Conservation (phyloP, 1,284 basidiomycete genomes). For the Athelia sp. region DNA sequence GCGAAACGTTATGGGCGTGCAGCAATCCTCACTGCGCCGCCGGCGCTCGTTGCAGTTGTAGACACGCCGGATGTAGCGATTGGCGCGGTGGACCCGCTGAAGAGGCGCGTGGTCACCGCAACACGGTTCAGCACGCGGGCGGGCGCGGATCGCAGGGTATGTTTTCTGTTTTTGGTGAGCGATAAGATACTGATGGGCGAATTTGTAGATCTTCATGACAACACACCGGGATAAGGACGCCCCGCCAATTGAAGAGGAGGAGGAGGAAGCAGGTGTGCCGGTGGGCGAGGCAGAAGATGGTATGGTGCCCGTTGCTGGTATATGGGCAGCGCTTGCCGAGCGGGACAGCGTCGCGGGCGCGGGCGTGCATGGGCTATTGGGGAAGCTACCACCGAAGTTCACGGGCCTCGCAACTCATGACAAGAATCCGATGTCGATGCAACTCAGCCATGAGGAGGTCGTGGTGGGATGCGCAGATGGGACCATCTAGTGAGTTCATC, state of each 20-base stretch:
- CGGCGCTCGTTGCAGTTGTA: constrained; percentile 72
- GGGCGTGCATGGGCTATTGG: constrained; percentile 51
- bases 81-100: constrained; percentile 76
- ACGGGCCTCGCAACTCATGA: constrained; percentile 71
- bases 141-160: constrained; percentile 73
- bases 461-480: constrained; percentile 84
- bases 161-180: constrained; percentile 18
- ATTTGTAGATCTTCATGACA: constrained; percentile 66
- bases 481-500: constrained; percentile 71
- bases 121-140: constrained; percentile 79
- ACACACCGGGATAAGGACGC: constrained; percentile 60
- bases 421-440: constrained; percentile 88
- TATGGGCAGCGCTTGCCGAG: constrained; percentile 60
- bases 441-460: constrained; percentile 79
- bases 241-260: constrained; percentile 24
- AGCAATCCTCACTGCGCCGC: constrained; percentile 71
- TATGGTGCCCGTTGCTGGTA: constrained; percentile 58
- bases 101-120: constrained; percentile 78
- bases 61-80: constrained; percentile 81
- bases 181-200: constrained; percentile 2
- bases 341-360: constrained; percentile 24
- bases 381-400: constrained; percentile 60
- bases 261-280: constrained; percentile 11
- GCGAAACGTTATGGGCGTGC: constrained; percentile 55
- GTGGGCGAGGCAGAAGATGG: constrained; percentile 57